Evolutionary conservation across 768 basidiomycete genomes (phyloP).

Genomic region (Amanita pseudoporphyria): DNA sequence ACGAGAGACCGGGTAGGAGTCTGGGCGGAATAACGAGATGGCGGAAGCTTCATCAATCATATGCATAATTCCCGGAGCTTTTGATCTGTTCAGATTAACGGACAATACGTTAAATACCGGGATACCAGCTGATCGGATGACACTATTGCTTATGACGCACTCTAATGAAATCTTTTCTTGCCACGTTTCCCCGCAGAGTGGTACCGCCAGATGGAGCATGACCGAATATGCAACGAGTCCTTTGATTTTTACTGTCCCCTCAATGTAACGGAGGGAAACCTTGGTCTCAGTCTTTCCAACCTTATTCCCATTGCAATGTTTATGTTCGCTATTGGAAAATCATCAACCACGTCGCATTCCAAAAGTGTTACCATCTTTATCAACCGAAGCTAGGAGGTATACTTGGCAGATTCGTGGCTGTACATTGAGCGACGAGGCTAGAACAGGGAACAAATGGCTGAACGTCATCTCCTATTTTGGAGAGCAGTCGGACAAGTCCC

Average conservation of each 20-base stretch:
- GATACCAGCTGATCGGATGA: constrained; percentile 23
- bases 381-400: constrained; percentile 33
- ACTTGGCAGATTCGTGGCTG: constrained; percentile 44
- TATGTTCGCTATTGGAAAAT: constrained; percentile 3
- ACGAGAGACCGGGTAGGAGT: no score
- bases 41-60: no score
- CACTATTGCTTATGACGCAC: constrained; percentile 50
- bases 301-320: background rate
- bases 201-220: constrained; percentile 36
- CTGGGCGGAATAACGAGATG: no score
- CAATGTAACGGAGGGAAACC: constrained; percentile 32
- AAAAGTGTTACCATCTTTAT: constrained; percentile 33
- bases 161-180: constrained; percentile 45
- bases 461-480: constrained; percentile 51
- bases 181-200: constrained; percentile 38
- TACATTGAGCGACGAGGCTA: constrained; percentile 40
- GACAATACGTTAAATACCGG: constrained; percentile 7
- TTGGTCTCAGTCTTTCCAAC: constrained; percentile 31
- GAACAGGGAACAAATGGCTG: constrained; percentile 43
- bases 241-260: constrained; percentile 42
- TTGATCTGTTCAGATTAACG: constrained; percentile 28
- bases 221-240: constrained; percentile 44
- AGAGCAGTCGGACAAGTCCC: constrained; percentile 35
- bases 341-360: constrained; percentile 37
- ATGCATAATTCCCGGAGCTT: no score